Base-by-base conservation (phyloP, 2,329 filamentous ascomycete species). In the Exophiala spinifera region DNA sequence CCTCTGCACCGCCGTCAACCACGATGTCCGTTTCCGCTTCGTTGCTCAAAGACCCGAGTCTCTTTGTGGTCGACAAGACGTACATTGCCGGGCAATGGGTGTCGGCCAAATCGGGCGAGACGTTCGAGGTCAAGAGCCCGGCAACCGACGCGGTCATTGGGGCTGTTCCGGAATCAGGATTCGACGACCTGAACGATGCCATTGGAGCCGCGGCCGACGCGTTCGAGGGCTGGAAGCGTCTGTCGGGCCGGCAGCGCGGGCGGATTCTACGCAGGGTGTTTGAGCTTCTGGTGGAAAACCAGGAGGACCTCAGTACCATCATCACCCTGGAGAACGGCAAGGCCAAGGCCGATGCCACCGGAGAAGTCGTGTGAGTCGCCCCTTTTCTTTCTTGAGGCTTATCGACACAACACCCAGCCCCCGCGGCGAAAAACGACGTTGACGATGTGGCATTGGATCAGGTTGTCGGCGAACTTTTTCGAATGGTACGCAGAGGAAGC, bases 81-180 rank as follows among this genome's bases (percentile, higher is more conserved):
- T 61, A 62, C 47, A 62, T 63, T 23, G 42, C 28, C 28, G 55
- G 55, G 5, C 34, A 51, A 77, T 97, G 91, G 90, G 82, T 94
- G 59, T 79, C 81, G 63, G 88, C 91, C 64, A 83, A 84, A 68
- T 95, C 89, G 0, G 90, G 90, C 68, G 85, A 94, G 80, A 95
- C 89, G 40, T 97, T 97, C 71, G 85, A 92, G 69, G 89, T 96
- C 56, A 45, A 15, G 31, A 89, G 96, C 70, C 92, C 92, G 5
- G 85, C 89, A 1, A 89, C 89, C 14, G 88, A 88, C 62, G 80
- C 87, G 62, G 71, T 87, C 25, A 91, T 97, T 64, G 91, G 89
- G 56, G 88, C 83, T n/a, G 86, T 86, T 68, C 90, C 94, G 60
- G 74, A 97, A 67, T 94, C 92, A 78, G 81, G 85, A 63, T 76